A percentile compares a stretch with the other conserved stretches of the same genome.
Conservation (phyloP, 202 grass and related monocot genomes). For the Panicum hallii region DNA sequence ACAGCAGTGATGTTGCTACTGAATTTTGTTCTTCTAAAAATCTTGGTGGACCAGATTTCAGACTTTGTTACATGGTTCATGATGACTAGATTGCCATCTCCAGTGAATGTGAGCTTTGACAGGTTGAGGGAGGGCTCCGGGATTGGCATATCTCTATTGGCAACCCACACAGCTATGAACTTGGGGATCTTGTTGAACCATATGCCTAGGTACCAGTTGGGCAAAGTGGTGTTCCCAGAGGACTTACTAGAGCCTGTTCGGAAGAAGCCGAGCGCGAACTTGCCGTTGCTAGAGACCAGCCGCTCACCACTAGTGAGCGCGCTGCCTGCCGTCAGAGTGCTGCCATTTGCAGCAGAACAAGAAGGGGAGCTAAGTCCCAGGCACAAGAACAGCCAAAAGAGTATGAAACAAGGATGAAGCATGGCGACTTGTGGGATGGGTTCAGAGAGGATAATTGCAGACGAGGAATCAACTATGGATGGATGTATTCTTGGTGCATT, state of each 20-base stretch:
- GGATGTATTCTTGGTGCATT: too few relatives aligned
- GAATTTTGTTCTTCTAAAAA: background rate
- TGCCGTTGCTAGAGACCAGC: slow-evolving; percentile 45
- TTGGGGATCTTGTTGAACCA: background rate
- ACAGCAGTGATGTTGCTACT: background rate
- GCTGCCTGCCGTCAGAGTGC: slow-evolving; percentile 16
- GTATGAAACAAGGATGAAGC: too few relatives aligned
- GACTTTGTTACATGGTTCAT: slow-evolving; percentile 21
- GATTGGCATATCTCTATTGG: slow-evolving; percentile 42
- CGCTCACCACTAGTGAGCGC: slow-evolving; percentile 38
- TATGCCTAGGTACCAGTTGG: too few relatives aligned
- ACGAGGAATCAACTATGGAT: too few relatives aligned
- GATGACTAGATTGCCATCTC: slow-evolving; percentile 57
- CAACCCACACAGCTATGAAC: too few relatives aligned
- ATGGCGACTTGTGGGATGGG: too few relatives aligned
- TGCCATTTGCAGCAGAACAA: too few relatives aligned
- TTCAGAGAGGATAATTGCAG: too few relatives aligned
- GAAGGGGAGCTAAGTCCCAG: too few relatives aligned
- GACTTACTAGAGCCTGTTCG: slow-evolving; percentile 40
- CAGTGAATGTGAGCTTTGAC: slow-evolving; percentile 31
- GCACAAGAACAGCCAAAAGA: too few relatives aligned
- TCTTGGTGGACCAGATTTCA: slow-evolving; percentile 50
- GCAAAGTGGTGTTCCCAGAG: background rate
- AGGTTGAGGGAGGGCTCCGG: background rate
- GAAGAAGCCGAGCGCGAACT: slow-evolving; percentile 66